Evolutionary conservation across 441 rosid species (phyloP).

Genomic region (Adansonia grandidieri): DNA sequence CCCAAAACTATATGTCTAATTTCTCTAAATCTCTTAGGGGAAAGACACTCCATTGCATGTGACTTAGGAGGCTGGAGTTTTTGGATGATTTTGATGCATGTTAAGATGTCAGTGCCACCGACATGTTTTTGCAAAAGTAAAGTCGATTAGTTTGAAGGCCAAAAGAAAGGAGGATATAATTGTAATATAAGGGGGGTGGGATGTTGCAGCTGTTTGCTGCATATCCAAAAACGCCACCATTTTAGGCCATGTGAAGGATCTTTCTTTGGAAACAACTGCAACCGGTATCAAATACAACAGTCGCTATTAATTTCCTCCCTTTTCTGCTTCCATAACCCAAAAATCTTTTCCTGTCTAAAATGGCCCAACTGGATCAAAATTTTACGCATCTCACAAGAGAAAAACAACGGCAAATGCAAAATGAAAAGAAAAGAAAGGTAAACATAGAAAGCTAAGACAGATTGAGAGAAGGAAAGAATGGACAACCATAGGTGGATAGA

Average conservation of each 20-base stretch:
- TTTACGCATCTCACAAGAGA: slow-evolving; percentile 22
- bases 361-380: slow-evolving; percentile 36
- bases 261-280: slow-evolving; percentile 23
- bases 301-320: slow-evolving; percentile 32
- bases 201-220: neutral
- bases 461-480: slow-evolving; percentile 16
- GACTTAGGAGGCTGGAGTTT: neutral
- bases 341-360: slow-evolving; percentile 24
- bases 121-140: neutral
- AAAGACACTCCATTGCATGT: neutral
- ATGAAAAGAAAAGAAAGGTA: neutral
- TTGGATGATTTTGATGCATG: neutral
- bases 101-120: neutral
- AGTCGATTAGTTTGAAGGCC: neutral
- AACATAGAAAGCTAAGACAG: slow-evolving; percentile 24
- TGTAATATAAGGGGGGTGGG: slow-evolving; percentile 22
- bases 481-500: slow-evolving; percentile 18
- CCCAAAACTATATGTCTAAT: no score
- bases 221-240: slow-evolving; percentile 12
- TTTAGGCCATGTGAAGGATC: slow-evolving; percentile 13
- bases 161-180: slow-evolving; percentile 18
- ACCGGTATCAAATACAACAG: slow-evolving; percentile 16
- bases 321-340: slow-evolving; percentile 25
- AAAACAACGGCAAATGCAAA: slow-evolving; percentile 23
- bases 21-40: no score